Evolutionary conservation across 352 stramenopile species (phyloP), one percentile per base, ranked within the genome.

Genomic region (Phytophthora sp.): DNA sequence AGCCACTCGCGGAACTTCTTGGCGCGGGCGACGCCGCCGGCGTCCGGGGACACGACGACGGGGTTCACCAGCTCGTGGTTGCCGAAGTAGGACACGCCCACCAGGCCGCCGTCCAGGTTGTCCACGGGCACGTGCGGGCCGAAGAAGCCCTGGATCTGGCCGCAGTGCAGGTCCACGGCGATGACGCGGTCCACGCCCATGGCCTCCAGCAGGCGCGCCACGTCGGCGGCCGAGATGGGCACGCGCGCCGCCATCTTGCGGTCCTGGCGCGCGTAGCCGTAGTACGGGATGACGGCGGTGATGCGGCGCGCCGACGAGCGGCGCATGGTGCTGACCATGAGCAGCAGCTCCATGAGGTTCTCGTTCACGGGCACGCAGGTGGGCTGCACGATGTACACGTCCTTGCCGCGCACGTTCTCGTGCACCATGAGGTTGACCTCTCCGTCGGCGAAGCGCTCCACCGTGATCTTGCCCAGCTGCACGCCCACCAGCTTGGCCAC

Each of bases 1-100:
- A 99, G 94, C 71, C 97, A 98, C 78, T 99, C 98, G 50, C 98
- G 97, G 82, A 99, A 99, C 82, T 99, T 99, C 84, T 99, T 99
- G 44, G 97, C 97, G 54, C 98, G 92, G 28, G 99, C 99, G 27
- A 99, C 98, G 72, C 98, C 98, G 30, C 98, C 98, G 38, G 98
- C 98, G 79, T 99, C 98, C 8, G 98, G 98, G 44, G 97, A 99
- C 30, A 99, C 98, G 43, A 99, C 93, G 10, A 99, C 98, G 13
- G 97, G 97, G 81, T 99, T 99, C 66, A 99, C 90, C 37, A 99
- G 87, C 70, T 99, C 96, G 78, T 99, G 98, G 62, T 81, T 95
- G 55, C 87, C 92, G 70, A 98, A 98, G 76, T 98, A 97, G 30
- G 91, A 91, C 31, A 99, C 96, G 31, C 94, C 96, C 31, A 99